A percentile compares a stretch with the other conserved stretches of the same genome.
These are phyloP conservation scores for Fusarium concolor DNA, from an alignment of 2,329 filamentous ascomycete genomes.

Conservation along the genomic window DNA sequence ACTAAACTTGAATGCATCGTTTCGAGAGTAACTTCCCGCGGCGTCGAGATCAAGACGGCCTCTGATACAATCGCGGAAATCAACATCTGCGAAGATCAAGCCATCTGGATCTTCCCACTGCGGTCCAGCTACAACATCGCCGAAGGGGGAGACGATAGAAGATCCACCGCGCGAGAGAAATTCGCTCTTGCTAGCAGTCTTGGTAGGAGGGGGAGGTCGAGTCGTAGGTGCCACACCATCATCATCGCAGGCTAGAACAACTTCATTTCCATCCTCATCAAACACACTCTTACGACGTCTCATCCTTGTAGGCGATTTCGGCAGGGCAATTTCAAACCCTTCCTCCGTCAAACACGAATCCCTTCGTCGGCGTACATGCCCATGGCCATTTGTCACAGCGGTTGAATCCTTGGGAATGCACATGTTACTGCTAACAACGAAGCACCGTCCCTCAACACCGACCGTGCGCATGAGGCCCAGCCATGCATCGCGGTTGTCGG, in stretches of 20 bases:
- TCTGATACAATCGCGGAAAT: constrained; percentile 88
- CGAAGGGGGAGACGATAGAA: constrained; percentile 81
- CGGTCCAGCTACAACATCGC: constrained; percentile 82
- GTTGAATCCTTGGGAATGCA: constrained; percentile 64
- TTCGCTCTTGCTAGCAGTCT: constrained; percentile 43
- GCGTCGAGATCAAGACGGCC: constrained; percentile 86
- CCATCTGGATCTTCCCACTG: constrained; percentile 83
- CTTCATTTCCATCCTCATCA: constrained; percentile 67
- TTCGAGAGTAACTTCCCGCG: constrained; percentile 85
- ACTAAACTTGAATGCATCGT: constrained; percentile 71
- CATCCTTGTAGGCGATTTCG: constrained; percentile 42
- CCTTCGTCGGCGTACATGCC: constrained; percentile 18
- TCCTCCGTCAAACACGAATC: constrained; percentile 60
- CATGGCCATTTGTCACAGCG: constrained; percentile 4
- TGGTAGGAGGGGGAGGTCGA: constrained; percentile 33
- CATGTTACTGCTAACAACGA: constrained; percentile 89
- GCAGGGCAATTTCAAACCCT: constrained; percentile 61
- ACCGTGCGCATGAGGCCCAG: constrained; percentile 83
- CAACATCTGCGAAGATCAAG: constrained; percentile 77
- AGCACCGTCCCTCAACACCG: constrained; percentile 83
- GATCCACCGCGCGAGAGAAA: constrained; percentile 82
- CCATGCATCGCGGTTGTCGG: constrained; percentile 88
- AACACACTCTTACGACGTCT: constrained; percentile 57
- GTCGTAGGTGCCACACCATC: constrained; percentile 30
- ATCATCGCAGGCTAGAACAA: constrained; percentile 57